These are phyloP conservation scores for Podospora pseudopauciseta DNA, from an alignment of 495 filamentous ascomycete species.

Conservation along the genomic window DNA sequence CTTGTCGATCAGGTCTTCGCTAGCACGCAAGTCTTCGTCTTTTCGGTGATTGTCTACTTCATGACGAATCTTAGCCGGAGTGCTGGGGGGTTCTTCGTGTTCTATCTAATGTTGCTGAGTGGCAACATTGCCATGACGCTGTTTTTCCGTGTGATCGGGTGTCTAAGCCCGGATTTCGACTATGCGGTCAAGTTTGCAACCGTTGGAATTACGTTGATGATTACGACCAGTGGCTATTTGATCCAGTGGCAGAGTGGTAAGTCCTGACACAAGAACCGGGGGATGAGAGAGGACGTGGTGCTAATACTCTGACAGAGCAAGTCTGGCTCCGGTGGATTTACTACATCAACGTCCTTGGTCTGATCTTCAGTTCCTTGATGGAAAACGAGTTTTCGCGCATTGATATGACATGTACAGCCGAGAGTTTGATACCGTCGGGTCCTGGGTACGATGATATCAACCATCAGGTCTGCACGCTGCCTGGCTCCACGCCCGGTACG, in stretches of 20 bases:
- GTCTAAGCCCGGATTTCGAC: constrained; percentile 78
- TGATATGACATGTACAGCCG: constrained; percentile 59
- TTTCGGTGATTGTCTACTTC: constrained; percentile 76
- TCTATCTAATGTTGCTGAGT: constrained; percentile 63
- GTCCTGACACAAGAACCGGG: neutral
- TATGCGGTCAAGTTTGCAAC: constrained; percentile 79
- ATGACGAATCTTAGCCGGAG: constrained; percentile 64
- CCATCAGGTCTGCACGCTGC: constrained; percentile 71
- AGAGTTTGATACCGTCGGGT: constrained; percentile 63
- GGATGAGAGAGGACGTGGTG: neutral
- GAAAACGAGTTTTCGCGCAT: constrained; percentile 72
- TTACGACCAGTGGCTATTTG: constrained; percentile 75
- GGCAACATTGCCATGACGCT: constrained; percentile 76
- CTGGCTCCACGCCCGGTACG: constrained; percentile 62
- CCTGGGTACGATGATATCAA: constrained; percentile 60
- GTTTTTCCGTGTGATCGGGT: constrained; percentile 74
- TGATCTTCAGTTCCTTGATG: constrained; percentile 73
- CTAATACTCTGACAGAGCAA: constrained; percentile 41
- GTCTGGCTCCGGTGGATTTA: constrained; percentile 80
- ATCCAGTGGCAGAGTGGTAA: constrained; percentile 60
- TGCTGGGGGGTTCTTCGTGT: constrained; percentile 76
- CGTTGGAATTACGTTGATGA: constrained; percentile 71
- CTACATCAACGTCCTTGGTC: constrained; percentile 72
- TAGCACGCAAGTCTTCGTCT: constrained; percentile 62
- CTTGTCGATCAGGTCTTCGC: constrained; percentile 72